Evolutionary conservation across 1,284 basidiomycete genomes (phyloP).

Genomic region (Paramarasmius palmivorus): DNA sequence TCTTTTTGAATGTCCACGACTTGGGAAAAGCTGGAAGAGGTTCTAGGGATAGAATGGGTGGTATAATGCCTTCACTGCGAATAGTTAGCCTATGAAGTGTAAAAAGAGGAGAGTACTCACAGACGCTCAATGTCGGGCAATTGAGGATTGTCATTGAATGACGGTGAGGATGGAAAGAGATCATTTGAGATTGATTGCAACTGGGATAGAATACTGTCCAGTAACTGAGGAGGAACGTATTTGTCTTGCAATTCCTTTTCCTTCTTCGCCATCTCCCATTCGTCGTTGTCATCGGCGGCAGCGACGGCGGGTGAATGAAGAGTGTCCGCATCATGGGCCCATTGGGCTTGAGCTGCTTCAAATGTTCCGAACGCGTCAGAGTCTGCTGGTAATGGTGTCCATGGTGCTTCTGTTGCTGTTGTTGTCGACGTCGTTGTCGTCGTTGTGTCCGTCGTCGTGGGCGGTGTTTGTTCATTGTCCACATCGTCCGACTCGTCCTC

Average conservation of each 20-base stretch:
- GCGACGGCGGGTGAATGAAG: background rate
- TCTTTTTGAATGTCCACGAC: conserved; percentile 2
- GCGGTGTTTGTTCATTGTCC: background rate
- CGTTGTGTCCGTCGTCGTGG: background rate
- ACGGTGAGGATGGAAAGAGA: background rate
- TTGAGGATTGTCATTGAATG: background rate
- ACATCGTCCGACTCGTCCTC: background rate
- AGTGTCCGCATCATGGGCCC: background rate
- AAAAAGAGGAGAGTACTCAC: background rate
- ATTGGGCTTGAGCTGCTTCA: conserved; percentile 2
- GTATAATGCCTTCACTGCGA: background rate
- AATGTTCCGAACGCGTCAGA: conserved; percentile 1
- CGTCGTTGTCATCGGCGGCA: too few relatives aligned
- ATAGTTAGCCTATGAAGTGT: background rate
- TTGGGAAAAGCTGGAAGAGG: background rate
- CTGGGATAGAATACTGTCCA: background rate
- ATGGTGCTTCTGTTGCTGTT: background rate
- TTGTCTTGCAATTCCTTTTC: conserved; percentile 1
- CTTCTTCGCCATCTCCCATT: conserved; percentile 1
- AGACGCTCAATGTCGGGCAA: background rate
- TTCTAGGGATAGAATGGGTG: background rate
- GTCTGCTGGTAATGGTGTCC: background rate
- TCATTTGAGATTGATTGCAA: background rate
- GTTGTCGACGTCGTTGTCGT: too few relatives aligned
- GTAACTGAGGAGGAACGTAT: conserved; percentile 1